Base-by-base conservation (phyloP, 2,329 filamentous ascomycete species). In the Apiospora hydei region DNA sequence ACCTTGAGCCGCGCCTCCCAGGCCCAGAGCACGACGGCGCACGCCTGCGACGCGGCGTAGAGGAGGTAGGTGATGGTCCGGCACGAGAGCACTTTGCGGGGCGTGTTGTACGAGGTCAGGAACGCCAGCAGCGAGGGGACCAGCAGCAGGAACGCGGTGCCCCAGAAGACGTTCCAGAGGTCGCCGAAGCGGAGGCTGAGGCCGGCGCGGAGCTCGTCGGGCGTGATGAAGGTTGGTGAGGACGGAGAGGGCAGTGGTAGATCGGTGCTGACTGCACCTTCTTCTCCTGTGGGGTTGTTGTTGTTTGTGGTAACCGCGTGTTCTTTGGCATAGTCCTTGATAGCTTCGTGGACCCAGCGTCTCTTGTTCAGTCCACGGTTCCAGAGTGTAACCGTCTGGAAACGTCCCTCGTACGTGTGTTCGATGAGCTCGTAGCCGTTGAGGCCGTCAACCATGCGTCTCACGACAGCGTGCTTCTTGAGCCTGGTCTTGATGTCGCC, bases 41-140 rank as follows among this genome's bases (percentile, higher is more conserved):
- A 74, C 0, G 79, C 74, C 72, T 83, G 81, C 46, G 76, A 79
- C 26, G 79, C 70, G 46, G 77, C 78, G 68, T 82, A 82, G n/a
- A 82, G 61, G 3, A 81, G 73, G 66, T 81, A 81, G 3, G 78
- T 82, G 47, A 82, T 69, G 61, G 75, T 81, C 8, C 81, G 77
- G 53, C 81, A 82, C 11, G 79, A 79, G 4, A 82, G 75, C 10
- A 80, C 81, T 3, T 75, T 73, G 16, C 76, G 73, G 0, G 80
- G 81, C 44, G 80, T 82, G 71, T 79, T 78, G 64, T 79, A 82
- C 18, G 79, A 81, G 1, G 78, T 78, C 10, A 82, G 70, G 70
- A 81, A 81, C 2, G 81, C 81, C 46, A 83, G 77, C 47, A 74
- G 57, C 44, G 77, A 80, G 6, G 81, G 79, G 8, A 73, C 73